These are phyloP conservation scores for Helicostylum pulchrum DNA, from an alignment of 192 early-diverging fungal genomes.

Conservation along the genomic window DNA sequence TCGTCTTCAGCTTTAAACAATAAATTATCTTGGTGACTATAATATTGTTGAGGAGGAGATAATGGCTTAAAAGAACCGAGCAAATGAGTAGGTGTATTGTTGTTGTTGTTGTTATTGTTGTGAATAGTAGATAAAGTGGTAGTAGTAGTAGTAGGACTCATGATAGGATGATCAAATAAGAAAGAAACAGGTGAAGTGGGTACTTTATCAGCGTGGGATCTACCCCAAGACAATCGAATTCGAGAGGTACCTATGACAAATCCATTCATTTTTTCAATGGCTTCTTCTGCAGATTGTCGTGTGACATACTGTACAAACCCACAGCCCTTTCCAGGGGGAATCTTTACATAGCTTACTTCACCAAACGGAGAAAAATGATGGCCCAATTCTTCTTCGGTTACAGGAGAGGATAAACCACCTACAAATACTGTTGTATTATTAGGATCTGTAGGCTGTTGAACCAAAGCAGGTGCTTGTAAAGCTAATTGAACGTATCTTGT, in stretches of 20 bases:
- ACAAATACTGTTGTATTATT: conserved; percentile 98
- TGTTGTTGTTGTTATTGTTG: background rate
- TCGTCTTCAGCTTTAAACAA: background rate
- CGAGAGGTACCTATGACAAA: conserved; percentile 70
- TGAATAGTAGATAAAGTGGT: background rate
- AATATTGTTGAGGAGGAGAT: conserved; percentile 7
- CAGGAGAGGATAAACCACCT: conserved; percentile 76
- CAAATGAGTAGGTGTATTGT: background rate
- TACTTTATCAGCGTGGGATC: conserved; percentile 38
- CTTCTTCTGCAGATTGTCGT: conserved; percentile 80
- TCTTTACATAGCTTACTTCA: conserved; percentile 90
- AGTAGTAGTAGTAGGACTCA: background rate
- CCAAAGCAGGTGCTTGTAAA: conserved; percentile 73
- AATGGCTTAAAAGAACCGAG: conserved; percentile 10
- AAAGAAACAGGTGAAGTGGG: background rate
- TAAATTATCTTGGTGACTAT: background rate
- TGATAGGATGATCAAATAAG: background rate
- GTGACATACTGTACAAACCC: conserved; percentile 93
- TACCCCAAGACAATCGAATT: conserved; percentile 56
- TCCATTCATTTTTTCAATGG: conserved; percentile 89
- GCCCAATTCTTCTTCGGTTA: conserved; percentile 85
- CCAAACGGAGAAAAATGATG: conserved; percentile 85
- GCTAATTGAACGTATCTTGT: conserved; percentile 69
- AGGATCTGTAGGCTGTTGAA: conserved; percentile 66
- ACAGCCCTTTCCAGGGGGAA: conserved; percentile 92